Evolutionary conservation across 805 yeast species (phyloP), one percentile per base, ranked within the genome.

Genomic region (Saccharomyces eubayanus): DNA sequence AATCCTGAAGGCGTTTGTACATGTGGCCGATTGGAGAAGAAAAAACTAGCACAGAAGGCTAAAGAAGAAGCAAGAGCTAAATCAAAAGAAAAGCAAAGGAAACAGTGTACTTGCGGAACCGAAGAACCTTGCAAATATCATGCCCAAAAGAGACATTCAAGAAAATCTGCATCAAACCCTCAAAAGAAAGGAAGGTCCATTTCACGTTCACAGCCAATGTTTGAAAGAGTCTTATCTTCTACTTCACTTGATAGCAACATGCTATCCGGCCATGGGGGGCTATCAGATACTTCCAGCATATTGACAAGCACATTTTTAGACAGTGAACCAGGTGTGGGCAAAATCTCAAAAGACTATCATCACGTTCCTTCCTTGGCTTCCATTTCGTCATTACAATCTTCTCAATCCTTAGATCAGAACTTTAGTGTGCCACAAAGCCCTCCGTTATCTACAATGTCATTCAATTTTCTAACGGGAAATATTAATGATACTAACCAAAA

Each of bases 1-100:
- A 94, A 87, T 65, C 72, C 78, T 48, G 62, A 11, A 16, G 80
- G 80, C 6, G 69, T 78, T 21, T 89, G 98, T 69, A 75, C 81
- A 2, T 89, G 96, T 73, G 83, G 84, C 10, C 77, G 80, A 59
- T 74, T 77, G 72, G 80, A 53, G 68, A 76, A 67, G 59, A 73
- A 50, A 72, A 72, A 55, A 69, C 55, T 57, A 48, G 70, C 66
- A 14, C 70, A 67, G 57, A 62, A 61, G 55, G 66, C 66, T 14
- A 63, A 67, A 49, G 69, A 67, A 40, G 69, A 65, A 30, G 68
- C 70, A n/a, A 56, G 64, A 31, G 58, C 62, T n/a, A 59, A 61
- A 52, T 63, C 64, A 9, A 59, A 63, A 45, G 59, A 62, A 57
- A 48, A 54, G 51, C 60, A 59, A 53, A 58, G 47, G 63, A 75